Percentiles rank a stretch among this genome's conserved stretches.
Evolutionary conservation across 2,329 filamentous ascomycete species (phyloP).

Genomic region (Sporothrix humicola): DNA sequence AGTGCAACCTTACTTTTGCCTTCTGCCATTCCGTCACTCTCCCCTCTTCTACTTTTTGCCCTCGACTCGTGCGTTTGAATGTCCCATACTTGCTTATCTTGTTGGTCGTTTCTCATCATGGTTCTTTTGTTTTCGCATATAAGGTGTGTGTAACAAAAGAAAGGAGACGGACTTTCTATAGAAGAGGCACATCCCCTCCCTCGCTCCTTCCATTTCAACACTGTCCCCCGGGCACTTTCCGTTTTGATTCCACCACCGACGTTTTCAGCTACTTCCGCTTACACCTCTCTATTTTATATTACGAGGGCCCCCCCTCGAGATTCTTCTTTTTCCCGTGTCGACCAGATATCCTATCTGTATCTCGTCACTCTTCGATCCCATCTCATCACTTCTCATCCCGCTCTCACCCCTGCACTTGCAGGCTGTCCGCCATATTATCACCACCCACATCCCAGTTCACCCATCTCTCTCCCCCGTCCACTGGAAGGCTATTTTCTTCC

Average conservation of each 20-base stretch:
- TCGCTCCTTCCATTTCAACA: constrained; percentile 9
- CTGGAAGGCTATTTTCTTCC: not conserved
- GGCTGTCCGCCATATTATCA: not conserved
- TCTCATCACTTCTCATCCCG: not conserved
- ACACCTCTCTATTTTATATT: not conserved
- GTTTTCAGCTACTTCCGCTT: not conserved
- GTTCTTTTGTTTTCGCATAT: not conserved
- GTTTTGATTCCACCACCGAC: not conserved
- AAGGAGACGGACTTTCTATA: not conserved
- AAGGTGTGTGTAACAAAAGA: not conserved
- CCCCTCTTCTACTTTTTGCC: not conserved
- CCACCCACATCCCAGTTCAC: not conserved
- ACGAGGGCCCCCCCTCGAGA: not conserved
- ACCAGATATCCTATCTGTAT: not conserved
- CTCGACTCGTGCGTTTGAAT: not conserved
- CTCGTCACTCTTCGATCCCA: too few species aligned
- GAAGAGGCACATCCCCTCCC: constrained; percentile 14
- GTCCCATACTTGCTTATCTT: not conserved
- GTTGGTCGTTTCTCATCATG: not conserved
- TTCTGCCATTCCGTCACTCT: not conserved
- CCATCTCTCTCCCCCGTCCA: not conserved
- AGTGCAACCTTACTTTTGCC: not conserved
- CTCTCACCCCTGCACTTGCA: not conserved
- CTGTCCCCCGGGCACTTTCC: not conserved
- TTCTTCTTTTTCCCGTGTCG: too few species aligned